Percentiles rank a stretch among this genome's conserved stretches.
These are phyloP conservation scores for Penicillium riverlandense DNA, from an alignment of 495 filamentous ascomycete species.

Conservation along the genomic window DNA sequence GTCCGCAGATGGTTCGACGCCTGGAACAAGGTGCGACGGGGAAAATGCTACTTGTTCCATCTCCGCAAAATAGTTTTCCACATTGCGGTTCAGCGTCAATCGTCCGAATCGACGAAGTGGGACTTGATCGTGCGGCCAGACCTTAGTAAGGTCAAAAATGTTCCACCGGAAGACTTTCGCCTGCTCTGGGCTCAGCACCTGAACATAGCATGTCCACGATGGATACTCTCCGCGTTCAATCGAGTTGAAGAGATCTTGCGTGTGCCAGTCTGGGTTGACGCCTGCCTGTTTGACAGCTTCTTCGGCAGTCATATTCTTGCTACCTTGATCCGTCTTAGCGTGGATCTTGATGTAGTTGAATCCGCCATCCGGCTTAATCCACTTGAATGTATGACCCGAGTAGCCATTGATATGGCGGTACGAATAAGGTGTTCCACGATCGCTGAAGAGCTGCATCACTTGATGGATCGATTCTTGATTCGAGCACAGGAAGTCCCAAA, in stretches of 20 bases:
- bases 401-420: constrained; percentile 69
- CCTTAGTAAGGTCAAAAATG: constrained; percentile 71
- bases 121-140: constrained; percentile 62
- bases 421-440: constrained; percentile 62
- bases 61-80: constrained; percentile 65
- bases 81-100: constrained; percentile 63
- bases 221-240: constrained; percentile 59
- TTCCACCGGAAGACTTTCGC: constrained; percentile 67
- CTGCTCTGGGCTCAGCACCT: constrained; percentile 61
- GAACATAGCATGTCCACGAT: constrained; percentile 66
- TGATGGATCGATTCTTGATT: constrained; percentile 66
- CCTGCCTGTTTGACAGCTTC: constrained; percentile 52
- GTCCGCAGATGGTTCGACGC: constrained; percentile 67
- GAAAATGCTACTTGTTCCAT: constrained; percentile 87
- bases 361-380: constrained; percentile 57
- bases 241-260: constrained; percentile 63
- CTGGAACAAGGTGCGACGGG: constrained; percentile 69
- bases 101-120: constrained; percentile 66
- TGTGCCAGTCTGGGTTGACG: constrained; percentile 65
- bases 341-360: constrained; percentile 68
- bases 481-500: constrained; percentile 63
- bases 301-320: constrained; percentile 55
- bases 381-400: constrained; percentile 65
- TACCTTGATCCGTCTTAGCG: constrained; percentile 66
- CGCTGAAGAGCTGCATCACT: constrained; percentile 66